phyloP scores from a whole-genome alignment of 345 rosid genomes.

The Geranium brycei region DNA sequence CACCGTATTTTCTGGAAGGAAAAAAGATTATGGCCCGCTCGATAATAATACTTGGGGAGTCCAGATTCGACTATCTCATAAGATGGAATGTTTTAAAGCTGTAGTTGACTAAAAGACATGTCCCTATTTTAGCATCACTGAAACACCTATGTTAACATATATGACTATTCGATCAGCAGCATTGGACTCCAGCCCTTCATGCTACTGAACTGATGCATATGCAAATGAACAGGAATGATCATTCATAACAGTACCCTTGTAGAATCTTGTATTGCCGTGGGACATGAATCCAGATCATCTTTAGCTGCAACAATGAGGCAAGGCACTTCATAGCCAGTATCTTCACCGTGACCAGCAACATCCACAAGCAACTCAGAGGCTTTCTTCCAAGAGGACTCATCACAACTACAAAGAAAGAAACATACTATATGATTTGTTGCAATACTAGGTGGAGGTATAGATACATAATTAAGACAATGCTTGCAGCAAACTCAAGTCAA shows the following conservation, averaged over 20 bases:
- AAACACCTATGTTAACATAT: background rate
- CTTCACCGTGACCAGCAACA: conserved; percentile 80
- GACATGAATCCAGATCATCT: conserved; percentile 86
- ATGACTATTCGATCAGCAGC: background rate
- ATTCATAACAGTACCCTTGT: conserved; percentile 46
- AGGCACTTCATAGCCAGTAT: conserved; percentile 88
- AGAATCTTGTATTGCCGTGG: conserved; percentile 88
- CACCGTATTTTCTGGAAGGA: too few species aligned
- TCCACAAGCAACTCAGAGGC: conserved; percentile 80
- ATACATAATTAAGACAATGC: background rate
- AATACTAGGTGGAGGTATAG: background rate
- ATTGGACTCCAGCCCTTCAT: background rate
- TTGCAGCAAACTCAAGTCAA: background rate
- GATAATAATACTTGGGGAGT: too few species aligned
- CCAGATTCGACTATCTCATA: too few species aligned
- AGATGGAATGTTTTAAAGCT: too few species aligned
- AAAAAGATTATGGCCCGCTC: too few species aligned
- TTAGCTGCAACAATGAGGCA: conserved; percentile 92
- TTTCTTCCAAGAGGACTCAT: conserved; percentile 75
- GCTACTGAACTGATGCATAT: background rate
- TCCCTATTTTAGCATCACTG: background rate
- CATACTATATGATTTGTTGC: background rate
- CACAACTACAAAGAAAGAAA: conserved; percentile 38
- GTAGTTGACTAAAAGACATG: too few species aligned
- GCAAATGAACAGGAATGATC: background rate